Conservation (phyloP, 1,284 basidiomycete species). For the Leccinum fuscescens region DNA sequence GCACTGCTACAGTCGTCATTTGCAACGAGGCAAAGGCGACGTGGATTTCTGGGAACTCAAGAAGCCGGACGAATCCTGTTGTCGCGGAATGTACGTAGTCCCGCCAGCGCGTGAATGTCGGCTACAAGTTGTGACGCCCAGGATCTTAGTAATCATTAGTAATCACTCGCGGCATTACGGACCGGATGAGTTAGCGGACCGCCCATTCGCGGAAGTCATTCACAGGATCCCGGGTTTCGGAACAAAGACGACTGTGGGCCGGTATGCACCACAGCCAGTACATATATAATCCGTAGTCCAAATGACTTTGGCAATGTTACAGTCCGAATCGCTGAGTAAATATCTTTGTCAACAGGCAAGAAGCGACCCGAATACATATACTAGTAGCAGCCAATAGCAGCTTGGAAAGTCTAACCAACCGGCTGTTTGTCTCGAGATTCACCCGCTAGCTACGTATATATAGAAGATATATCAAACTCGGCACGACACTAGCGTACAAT, state of each 20-base stretch:
- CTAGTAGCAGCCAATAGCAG: background rate
- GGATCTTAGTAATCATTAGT: background rate
- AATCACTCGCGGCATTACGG: background rate
- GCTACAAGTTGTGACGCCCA: too few relatives aligned
- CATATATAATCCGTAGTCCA: background rate
- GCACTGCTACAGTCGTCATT: conserved; percentile 11
- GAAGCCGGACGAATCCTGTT: conserved; percentile 3
- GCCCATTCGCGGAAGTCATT: background rate
- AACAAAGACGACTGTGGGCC: background rate
- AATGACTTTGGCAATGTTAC: background rate
- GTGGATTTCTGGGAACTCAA: conserved; percentile 7
- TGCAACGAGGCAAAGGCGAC: conserved; percentile 22
- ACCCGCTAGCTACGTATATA: background rate
- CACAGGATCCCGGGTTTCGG: background rate
- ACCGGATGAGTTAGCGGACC: background rate
- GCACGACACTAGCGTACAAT: conserved; percentile 27
- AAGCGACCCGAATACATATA: background rate
- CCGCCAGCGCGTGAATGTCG: background rate
- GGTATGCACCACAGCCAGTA: background rate
- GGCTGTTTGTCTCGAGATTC: background rate
- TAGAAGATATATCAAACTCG: conserved; percentile 3
- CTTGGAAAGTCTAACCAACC: background rate
- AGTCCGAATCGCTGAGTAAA: background rate
- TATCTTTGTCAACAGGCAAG: background rate
- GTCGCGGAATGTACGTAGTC: background rate